phyloP scores from a whole-genome alignment of 2,329 filamentous ascomycete genomes.

The Diaporthe sp. region DNA sequence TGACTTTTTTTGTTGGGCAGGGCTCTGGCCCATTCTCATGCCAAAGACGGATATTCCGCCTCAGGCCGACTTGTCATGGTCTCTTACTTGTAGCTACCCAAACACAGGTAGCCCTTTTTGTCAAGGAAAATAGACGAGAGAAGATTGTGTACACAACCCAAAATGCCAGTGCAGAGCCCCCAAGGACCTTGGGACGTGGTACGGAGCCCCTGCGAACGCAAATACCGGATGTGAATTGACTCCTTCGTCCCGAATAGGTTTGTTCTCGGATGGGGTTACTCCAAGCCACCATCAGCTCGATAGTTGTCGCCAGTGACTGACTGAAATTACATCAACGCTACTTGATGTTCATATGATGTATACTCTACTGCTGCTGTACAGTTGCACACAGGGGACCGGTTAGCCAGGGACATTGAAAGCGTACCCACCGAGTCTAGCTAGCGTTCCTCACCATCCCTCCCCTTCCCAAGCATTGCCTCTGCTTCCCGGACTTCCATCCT shows the following conservation, averaged over 20 bases:
- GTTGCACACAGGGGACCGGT: background rate
- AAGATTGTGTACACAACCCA: background rate
- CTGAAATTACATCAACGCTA: background rate
- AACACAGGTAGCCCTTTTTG: background rate
- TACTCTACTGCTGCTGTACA: background rate
- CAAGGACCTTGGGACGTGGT: too few species aligned
- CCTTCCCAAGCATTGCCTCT: slow-evolving; percentile 37
- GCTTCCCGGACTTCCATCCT: slow-evolving; percentile 44
- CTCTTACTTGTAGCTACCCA: background rate
- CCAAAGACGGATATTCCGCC: background rate
- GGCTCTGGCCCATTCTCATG: background rate
- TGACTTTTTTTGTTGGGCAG: background rate
- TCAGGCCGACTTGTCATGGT: background rate
- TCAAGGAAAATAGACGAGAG: background rate
- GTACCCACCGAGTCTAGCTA: background rate
- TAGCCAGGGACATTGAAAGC: background rate
- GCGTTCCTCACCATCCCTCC: slow-evolving; percentile 18
- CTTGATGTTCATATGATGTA: background rate
- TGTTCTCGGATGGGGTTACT: too few species aligned
- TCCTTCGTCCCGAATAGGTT: background rate
- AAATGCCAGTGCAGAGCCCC: background rate
- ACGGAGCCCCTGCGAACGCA: background rate
- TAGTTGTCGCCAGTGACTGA: background rate
- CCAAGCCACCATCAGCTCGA: background rate
- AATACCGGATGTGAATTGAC: too few species aligned